Percentiles rank a stretch among this genome's conserved stretches.
These are phyloP conservation scores for Raddia distichophylla DNA, from an alignment of 176 grass and related monocot genomes.

Conservation along the genomic window DNA sequence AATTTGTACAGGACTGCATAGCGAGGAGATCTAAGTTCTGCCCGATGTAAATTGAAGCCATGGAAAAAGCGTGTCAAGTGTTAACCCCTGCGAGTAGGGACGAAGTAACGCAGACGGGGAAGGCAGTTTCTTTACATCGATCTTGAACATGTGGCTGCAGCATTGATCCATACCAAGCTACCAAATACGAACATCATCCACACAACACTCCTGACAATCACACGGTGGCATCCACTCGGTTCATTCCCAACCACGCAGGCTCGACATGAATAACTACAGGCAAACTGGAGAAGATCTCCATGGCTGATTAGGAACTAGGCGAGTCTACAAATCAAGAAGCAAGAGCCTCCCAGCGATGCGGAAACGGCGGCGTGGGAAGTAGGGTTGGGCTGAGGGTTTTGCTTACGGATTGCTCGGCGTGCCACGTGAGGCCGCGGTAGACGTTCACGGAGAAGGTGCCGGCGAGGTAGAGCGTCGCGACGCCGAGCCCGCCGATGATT, in stretches of 20 bases:
- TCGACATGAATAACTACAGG: background rate
- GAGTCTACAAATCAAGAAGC: background rate
- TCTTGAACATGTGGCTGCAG: background rate
- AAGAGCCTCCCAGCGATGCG: background rate
- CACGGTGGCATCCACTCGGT: background rate
- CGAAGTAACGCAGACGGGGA: background rate
- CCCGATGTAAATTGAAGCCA: background rate
- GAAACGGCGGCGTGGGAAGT: background rate
- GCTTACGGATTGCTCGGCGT: slow-evolving; percentile 81
- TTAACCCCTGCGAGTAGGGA: background rate
- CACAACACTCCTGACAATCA: background rate
- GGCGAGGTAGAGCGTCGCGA: slow-evolving; percentile 74
- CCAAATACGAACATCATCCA: background rate
- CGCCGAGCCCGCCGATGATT: slow-evolving; percentile 66
- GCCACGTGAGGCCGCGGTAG: slow-evolving; percentile 89
- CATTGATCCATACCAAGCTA: background rate
- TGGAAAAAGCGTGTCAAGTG: background rate
- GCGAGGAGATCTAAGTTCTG: background rate
- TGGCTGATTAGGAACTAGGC: background rate
- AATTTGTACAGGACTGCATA: background rate
- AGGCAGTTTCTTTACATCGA: background rate
- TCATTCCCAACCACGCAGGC: background rate
- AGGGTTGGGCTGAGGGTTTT: background rate
- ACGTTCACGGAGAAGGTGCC: slow-evolving; percentile 91
- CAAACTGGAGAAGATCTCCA: background rate